phyloP scores from a whole-genome alignment of 2,329 filamentous ascomycete species.

The Tolypocladium sp. region DNA sequence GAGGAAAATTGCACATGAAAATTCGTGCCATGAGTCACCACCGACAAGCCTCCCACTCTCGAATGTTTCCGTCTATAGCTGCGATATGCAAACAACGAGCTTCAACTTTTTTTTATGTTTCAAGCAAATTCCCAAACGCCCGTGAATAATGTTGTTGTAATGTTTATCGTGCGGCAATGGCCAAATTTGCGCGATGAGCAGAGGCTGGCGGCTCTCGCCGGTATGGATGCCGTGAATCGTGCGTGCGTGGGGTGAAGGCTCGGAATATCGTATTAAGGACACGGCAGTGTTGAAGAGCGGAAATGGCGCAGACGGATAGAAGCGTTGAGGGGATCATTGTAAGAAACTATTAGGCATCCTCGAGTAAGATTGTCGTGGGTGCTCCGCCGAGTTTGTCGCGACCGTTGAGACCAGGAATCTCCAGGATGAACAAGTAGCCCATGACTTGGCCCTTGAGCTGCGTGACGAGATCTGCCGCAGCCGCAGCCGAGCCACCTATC shows the following conservation, averaged over 20 bases:
- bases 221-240: background rate
- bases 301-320: background rate
- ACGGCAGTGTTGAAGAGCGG: background rate
- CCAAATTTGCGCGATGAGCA: background rate
- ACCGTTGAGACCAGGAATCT: conserved; percentile 88
- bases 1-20: background rate
- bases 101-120: background rate
- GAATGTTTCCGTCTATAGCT: background rate
- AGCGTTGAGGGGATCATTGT: background rate
- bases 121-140: background rate
- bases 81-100: background rate
- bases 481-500: conserved; percentile 80
- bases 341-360: conserved; percentile 27
- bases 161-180: background rate
- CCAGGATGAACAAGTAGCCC: conserved; percentile 91
- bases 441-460: conserved; percentile 79
- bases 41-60: background rate
- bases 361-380: conserved; percentile 76
- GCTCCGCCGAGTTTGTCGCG: conserved; percentile 74
- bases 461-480: conserved; percentile 77
- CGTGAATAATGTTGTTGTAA: background rate
- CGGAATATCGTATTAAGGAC: background rate
- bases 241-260: background rate
- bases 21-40: background rate
- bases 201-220: background rate